These are phyloP conservation scores for Penicillium psychrofluorescens DNA, from an alignment of 495 filamentous ascomycete genomes.

Conservation along the genomic window DNA sequence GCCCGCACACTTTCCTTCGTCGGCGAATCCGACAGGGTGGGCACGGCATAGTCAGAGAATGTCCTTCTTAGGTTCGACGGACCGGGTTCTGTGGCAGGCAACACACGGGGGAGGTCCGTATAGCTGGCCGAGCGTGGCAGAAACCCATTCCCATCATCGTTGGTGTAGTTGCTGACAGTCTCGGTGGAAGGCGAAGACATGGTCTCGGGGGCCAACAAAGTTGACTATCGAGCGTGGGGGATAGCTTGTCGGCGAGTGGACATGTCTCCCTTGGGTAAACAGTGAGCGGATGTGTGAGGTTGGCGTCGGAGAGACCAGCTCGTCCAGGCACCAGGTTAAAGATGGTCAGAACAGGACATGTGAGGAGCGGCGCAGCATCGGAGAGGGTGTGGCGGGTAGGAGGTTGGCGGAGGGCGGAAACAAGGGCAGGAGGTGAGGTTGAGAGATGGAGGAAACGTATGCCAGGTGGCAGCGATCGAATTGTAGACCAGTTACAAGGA, in stretches of 20 bases:
- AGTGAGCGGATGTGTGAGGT: constrained; percentile 13
- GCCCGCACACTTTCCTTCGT: constrained; percentile 39
- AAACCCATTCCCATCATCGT: constrained; percentile 20
- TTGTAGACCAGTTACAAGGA: too few relatives aligned
- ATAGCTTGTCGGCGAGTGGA: constrained; percentile 10
- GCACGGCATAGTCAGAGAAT: constrained; percentile 36
- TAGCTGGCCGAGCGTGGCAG: constrained; percentile 37
- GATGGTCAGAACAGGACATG: too few relatives aligned
- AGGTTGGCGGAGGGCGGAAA: background rate
- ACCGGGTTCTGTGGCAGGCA: constrained; percentile 8
- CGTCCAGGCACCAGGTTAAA: constrained; percentile 23
- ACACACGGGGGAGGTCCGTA: constrained; percentile 29
- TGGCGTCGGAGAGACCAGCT: constrained; percentile 36
- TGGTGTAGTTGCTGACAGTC: constrained; percentile 11
- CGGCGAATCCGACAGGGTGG: constrained; percentile 25
- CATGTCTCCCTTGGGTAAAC: constrained; percentile 18
- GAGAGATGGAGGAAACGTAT: too few relatives aligned
- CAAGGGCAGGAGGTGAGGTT: background rate
- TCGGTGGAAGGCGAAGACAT: constrained; percentile 29
- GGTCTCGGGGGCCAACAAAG: constrained; percentile 11
- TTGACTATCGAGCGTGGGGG: constrained; percentile 1
- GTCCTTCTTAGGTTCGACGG: constrained; percentile 32
- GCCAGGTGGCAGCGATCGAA: too few relatives aligned
- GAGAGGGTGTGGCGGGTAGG: too few relatives aligned
- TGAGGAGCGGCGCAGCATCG: too few relatives aligned